Evolutionary conservation across 495 filamentous ascomycete genomes (phyloP).

Genomic region (Aspergillus olivimuriae): DNA sequence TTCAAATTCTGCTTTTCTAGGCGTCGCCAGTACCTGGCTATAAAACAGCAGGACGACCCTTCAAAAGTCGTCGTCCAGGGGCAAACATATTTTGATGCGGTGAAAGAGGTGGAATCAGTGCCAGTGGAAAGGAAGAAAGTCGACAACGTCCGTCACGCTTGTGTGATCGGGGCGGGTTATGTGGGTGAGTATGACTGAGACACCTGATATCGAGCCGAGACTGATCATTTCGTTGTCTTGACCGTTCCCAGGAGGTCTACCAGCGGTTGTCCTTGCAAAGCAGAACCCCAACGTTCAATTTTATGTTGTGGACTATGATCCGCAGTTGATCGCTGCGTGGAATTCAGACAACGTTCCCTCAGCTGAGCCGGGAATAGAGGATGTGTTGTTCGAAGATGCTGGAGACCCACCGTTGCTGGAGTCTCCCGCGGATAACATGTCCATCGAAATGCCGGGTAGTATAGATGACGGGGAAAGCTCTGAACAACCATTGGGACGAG

Average conservation of each 20-base stretch:
- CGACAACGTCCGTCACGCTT: conserved; percentile 13
- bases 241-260: conserved; percentile 53
- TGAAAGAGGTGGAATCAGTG: conserved; percentile 1
- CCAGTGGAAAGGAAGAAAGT: conserved; percentile 2
- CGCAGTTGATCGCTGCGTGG: conserved; percentile 60
- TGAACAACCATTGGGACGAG: conserved; percentile 28
- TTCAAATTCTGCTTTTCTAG: conserved; percentile 12
- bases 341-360: conserved; percentile 68
- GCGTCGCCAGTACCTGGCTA: conserved; percentile 10
- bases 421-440: background rate
- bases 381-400: conserved; percentile 25
- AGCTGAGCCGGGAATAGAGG: conserved; percentile 41
- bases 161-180: conserved; percentile 16
- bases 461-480: no score
- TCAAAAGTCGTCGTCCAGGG: conserved; percentile 17
- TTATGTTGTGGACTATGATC: conserved; percentile 65
- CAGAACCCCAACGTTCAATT: conserved; percentile 63
- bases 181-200: conserved; percentile 5
- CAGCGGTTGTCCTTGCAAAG: conserved; percentile 64
- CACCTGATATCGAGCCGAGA: background rate
- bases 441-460: background rate
- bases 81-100: conserved; percentile 16
- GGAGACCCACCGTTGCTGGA: conserved; percentile 17
- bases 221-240: background rate
- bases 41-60: conserved; percentile 2